Evolutionary conservation across 805 yeast genomes (phyloP).

Genomic region (Middelhovenomyces tepae): DNA sequence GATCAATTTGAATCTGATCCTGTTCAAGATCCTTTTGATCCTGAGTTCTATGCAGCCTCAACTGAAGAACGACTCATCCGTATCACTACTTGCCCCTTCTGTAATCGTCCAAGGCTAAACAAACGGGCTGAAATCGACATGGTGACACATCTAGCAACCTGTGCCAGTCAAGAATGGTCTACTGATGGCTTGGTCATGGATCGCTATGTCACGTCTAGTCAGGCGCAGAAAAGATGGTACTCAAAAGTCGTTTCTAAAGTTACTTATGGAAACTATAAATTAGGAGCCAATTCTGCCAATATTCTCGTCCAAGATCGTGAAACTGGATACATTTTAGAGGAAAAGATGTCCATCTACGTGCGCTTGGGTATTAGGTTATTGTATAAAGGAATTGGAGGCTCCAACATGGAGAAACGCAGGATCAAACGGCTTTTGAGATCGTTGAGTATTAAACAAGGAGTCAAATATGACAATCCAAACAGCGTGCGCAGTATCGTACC

Average conservation of each 20-base stretch:
- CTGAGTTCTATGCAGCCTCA: constrained; percentile 7
- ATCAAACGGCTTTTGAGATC: constrained; percentile 53
- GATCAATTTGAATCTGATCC: constrained; percentile 9
- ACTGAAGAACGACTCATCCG: constrained; percentile 48
- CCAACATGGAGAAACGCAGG: constrained; percentile 44
- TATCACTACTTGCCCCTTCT: constrained; percentile 71
- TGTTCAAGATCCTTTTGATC: constrained; percentile 9
- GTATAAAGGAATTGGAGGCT: constrained; percentile 59
- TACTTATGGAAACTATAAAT: constrained; percentile 76
- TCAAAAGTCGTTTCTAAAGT: constrained; percentile 72
- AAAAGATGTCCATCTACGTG: constrained; percentile 83
- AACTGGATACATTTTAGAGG: constrained; percentile 86
- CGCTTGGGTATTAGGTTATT: constrained; percentile 78
- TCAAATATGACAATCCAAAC: constrained; percentile 62
- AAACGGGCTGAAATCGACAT: constrained; percentile 54
- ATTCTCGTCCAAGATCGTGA: constrained; percentile 87
- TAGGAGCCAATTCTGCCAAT: constrained; percentile 89
- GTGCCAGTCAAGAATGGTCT: constrained; percentile 72
- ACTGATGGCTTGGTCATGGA: constrained; percentile 54
- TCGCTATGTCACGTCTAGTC: constrained; percentile 65
- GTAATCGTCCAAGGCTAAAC: constrained; percentile 50
- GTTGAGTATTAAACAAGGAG: constrained; percentile 73
- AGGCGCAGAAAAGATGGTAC: constrained; percentile 86
- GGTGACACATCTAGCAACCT: constrained; percentile 80
- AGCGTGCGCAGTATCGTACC: constrained; percentile 64